phyloP scores from a whole-genome alignment of 2,329 filamentous ascomycete species.

The Cercospora sp. region DNA sequence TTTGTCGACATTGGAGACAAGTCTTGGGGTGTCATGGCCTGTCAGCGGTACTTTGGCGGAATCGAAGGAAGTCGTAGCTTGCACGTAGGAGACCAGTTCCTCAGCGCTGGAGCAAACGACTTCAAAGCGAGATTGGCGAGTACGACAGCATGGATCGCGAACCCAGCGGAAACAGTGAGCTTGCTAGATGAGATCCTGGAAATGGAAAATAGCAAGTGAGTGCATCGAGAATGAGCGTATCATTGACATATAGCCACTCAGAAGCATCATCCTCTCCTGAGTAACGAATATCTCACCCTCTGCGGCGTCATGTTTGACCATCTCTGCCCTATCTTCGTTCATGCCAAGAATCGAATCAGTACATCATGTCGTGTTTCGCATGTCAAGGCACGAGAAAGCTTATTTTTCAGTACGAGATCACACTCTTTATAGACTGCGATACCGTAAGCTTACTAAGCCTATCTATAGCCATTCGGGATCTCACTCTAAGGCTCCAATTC shows the following conservation, averaged over 20 bases:
- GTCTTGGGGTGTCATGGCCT: conserved; percentile 89
- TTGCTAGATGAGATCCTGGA: conserved; percentile 75
- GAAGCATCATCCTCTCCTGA: neutral
- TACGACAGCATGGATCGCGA: conserved; percentile 97
- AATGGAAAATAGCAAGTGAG: conserved; percentile 9
- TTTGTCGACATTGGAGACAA: conserved; percentile 99
- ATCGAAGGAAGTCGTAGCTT: conserved; percentile 77
- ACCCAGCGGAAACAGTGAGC: conserved; percentile 83
- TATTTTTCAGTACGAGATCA: neutral
- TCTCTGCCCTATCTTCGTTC: neutral
- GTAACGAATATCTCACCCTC: neutral
- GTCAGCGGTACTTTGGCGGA: conserved; percentile 83
- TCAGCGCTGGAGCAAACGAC: conserved; percentile 93
- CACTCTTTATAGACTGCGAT: neutral
- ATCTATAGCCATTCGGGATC: neutral
- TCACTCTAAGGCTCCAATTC: neutral
- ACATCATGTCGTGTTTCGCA: neutral
- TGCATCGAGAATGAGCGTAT: neutral
- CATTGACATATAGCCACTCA: neutral
- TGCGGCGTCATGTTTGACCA: no score
- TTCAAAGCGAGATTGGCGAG: conserved; percentile 93
- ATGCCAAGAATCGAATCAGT: neutral
- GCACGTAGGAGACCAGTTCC: conserved; percentile 93
- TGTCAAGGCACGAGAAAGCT: neutral
- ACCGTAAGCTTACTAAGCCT: neutral